Evolutionary conservation across 305 asterid species (phyloP), one percentile per base, ranked within the genome.

Genomic region (Solanum hybrid): DNA sequence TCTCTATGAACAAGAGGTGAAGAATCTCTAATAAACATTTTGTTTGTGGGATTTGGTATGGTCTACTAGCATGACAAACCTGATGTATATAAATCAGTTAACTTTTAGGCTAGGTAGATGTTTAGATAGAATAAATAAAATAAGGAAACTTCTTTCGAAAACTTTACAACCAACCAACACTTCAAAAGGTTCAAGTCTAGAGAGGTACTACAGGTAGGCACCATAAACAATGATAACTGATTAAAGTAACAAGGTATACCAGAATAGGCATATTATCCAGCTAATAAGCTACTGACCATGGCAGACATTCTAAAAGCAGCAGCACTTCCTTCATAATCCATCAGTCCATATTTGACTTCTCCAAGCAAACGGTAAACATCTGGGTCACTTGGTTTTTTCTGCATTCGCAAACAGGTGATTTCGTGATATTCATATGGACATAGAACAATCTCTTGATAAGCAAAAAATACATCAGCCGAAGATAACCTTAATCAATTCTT

Each of bases 291-390:
- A 90, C 97, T 89, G 92, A 97, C 99, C 98, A 68, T 91, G 89
- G 92, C 90, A 68, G 99, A 96, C 89, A 90, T 95, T 93, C 88
- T 96, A 90, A 95, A 97, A 72, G 99, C 97, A 92, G 87, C 90
- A 90, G 94, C 95, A 92, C 99, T 96, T 89, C 97, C 97, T 70
- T 95, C 96, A 90, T 93, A 97, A 94, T 97, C 99, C 90, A 94
- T 94, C 90, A 96, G 94, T 93, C 93, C 96, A 91, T 96, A 96
- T 92, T 95, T 95, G 92, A 97, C 97, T 93, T 96, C 99, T 91
- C 98, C 99, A 90, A 97, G 99, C 93, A 96, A 93, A 77, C 98
- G 98, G 90, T 93, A 95, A 92, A 93, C 96, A 93, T 96, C 98
- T 57, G 97, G 97, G 89, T 96, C 97, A 91, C 89, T 91, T 89